Conservation (phyloP, 2,329 filamentous ascomycete genomes). For the Leptographium radiaticola region DNA sequence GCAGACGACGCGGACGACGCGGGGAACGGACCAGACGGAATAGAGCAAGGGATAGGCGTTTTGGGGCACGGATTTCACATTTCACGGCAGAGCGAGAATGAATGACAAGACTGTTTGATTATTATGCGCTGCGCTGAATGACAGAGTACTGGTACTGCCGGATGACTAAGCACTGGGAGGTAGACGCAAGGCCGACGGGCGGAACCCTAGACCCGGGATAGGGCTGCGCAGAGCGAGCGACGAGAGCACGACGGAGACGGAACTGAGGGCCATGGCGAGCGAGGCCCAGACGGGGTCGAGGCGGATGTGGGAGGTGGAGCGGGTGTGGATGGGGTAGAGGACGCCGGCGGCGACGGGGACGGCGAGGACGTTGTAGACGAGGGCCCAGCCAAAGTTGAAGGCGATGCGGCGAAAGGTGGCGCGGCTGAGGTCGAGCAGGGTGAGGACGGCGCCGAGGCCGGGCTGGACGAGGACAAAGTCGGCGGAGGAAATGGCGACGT, state of each 20-base stretch:
- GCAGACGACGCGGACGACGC: neutral
- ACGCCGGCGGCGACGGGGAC: conserved; percentile 73
- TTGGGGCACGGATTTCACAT: neutral
- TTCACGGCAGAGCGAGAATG: too few species aligned
- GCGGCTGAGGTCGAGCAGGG: conserved; percentile 57
- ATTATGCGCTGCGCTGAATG: too few species aligned
- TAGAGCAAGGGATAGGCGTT: neutral
- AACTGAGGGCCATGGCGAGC: conserved; percentile 85
- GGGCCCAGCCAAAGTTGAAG: conserved; percentile 77
- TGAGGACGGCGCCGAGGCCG: conserved; percentile 51
- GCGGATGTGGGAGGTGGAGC: conserved; percentile 40
- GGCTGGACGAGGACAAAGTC: conserved; percentile 72
- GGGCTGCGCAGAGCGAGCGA: conserved; percentile 55
- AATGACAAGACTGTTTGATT: too few species aligned
- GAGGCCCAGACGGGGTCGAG: conserved; percentile 77
- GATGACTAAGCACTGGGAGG: too few species aligned
- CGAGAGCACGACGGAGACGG: conserved; percentile 76
- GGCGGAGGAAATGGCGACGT: conserved; percentile 70
- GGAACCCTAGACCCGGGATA: conserved; percentile 31
- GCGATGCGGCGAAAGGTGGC: conserved; percentile 66
- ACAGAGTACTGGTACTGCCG: too few species aligned
- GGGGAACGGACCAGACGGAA: neutral
- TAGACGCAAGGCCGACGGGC: conserved; percentile 9
- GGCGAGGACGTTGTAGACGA: conserved; percentile 67
- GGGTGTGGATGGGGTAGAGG: conserved; percentile 45